Conservation (phyloP, 768 basidiomycete genomes). For the Lentinula aciculospora region DNA sequence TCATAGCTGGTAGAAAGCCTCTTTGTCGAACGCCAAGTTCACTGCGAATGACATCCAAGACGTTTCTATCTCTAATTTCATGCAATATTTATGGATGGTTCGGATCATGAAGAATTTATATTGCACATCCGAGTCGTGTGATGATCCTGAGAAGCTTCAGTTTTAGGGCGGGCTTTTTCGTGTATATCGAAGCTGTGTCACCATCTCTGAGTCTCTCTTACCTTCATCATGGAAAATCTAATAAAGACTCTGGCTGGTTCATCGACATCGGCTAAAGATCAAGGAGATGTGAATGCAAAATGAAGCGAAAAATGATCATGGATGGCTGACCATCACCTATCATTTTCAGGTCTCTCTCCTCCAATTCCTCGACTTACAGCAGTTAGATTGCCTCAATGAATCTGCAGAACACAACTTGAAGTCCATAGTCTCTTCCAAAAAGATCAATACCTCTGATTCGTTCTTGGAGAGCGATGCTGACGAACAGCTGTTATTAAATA, state of each 20-base stretch:
- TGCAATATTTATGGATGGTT: too few species aligned
- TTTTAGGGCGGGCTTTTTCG: slow-evolving; percentile 1
- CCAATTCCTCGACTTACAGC: slow-evolving; percentile 50
- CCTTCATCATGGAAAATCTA: neutral
- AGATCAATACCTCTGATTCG: slow-evolving; percentile 32
- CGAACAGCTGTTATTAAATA: slow-evolving; percentile 63
- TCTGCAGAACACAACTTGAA: slow-evolving; percentile 41
- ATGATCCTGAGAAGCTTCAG: neutral
- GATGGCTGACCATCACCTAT: neutral
- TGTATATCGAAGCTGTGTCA: neutral
- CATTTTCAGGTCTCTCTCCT: slow-evolving; percentile 46
- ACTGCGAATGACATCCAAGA: too few species aligned
- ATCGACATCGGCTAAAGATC: neutral
- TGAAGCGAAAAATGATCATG: neutral
- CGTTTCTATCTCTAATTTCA: too few species aligned
- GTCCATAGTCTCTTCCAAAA: slow-evolving; percentile 39
- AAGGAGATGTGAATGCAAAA: neutral
- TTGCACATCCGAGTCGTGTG: too few species aligned
- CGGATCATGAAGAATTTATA: too few species aligned
- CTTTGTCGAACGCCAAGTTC: too few species aligned
- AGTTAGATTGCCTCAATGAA: slow-evolving; percentile 72
- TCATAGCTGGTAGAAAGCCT: too few species aligned
- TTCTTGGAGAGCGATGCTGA: slow-evolving; percentile 68
- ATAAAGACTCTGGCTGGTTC: neutral
- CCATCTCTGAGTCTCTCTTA: neutral